These are phyloP conservation scores for Coemansia sp. DNA, from an alignment of 192 early-diverging fungal species.

Conservation along the genomic window DNA sequence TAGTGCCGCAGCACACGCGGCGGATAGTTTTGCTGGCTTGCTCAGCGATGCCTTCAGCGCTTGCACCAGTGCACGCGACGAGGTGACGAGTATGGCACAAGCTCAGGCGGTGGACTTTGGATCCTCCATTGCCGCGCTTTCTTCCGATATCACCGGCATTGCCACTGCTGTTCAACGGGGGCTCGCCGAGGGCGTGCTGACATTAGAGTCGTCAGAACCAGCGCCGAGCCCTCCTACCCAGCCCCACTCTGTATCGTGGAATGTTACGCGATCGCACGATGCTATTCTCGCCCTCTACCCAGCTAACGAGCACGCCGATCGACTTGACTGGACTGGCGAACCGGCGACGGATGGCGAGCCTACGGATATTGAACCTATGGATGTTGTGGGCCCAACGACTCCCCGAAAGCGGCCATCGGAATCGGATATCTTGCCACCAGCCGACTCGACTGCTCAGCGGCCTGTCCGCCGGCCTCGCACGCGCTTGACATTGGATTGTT, in stretches of 20 bases:
- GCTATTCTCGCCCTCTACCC: constrained; percentile 19
- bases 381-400: neutral
- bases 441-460: constrained; percentile 3
- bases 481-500: neutral
- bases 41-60: neutral
- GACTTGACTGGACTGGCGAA: constrained; percentile 32
- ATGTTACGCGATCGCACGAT: constrained; percentile 18
- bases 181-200: neutral
- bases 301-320: neutral
- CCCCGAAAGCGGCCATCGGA: constrained; percentile 39
- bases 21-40: neutral
- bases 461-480: constrained; percentile 20
- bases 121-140: constrained; percentile 5
- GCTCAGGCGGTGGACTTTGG: constrained; percentile 8
- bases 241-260: constrained; percentile 17
- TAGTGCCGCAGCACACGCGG: neutral
- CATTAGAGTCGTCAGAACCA: neutral
- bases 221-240: constrained; percentile 13
- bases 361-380: neutral
- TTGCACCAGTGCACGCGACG: constrained; percentile 5
- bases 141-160: constrained; percentile 5
- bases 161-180: neutral
- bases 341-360: constrained; percentile 1
- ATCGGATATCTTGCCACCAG: neutral
- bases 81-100: constrained; percentile 8